phyloP scores from a whole-genome alignment of 805 yeast species.

The Cyberlindnera samutprakarnensis region DNA sequence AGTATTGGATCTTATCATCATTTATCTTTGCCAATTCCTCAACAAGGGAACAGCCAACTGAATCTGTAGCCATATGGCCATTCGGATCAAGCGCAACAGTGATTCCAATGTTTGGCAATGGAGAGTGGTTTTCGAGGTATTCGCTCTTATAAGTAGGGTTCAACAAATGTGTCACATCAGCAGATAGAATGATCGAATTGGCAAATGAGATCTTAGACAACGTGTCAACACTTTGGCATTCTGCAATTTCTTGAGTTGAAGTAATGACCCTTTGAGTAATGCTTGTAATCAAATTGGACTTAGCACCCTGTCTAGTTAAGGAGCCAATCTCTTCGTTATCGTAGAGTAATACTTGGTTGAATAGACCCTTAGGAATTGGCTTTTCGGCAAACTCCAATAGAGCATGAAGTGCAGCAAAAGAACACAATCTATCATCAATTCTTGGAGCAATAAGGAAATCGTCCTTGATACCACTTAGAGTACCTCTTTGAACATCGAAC shows the following conservation, averaged over 20 bases:
- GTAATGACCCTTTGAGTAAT: constrained; percentile 49
- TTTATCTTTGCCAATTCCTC: constrained; percentile 63
- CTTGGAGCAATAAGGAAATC: constrained; percentile 81
- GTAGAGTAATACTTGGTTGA: constrained; percentile 56
- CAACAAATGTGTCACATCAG: constrained; percentile 77
- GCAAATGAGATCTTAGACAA: constrained; percentile 44
- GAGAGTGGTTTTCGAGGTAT: constrained; percentile 72
- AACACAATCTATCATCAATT: constrained; percentile 77
- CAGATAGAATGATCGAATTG: constrained; percentile 71
- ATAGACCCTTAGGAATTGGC: constrained; percentile 30
- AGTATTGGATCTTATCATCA: constrained; percentile 64
- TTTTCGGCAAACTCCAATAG: constrained; percentile 39
- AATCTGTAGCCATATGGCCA: constrained; percentile 79
- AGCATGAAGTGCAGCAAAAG: constrained; percentile 62
- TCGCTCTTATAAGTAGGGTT: constrained; percentile 70
- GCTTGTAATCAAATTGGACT: constrained; percentile 65
- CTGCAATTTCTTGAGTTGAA: constrained; percentile 7
- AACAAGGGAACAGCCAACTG: constrained; percentile 60
- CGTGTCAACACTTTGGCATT: constrained; percentile 10
- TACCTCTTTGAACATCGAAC: constrained; percentile 75
- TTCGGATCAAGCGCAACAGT: constrained; percentile 69
- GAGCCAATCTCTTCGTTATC: constrained; percentile 87
- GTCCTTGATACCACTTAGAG: constrained; percentile 66
- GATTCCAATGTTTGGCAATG: constrained; percentile 72
- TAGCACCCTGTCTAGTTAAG: constrained; percentile 72